Conservation (phyloP, 2,329 filamentous ascomycete genomes). For the Beauveria caledonica region DNA sequence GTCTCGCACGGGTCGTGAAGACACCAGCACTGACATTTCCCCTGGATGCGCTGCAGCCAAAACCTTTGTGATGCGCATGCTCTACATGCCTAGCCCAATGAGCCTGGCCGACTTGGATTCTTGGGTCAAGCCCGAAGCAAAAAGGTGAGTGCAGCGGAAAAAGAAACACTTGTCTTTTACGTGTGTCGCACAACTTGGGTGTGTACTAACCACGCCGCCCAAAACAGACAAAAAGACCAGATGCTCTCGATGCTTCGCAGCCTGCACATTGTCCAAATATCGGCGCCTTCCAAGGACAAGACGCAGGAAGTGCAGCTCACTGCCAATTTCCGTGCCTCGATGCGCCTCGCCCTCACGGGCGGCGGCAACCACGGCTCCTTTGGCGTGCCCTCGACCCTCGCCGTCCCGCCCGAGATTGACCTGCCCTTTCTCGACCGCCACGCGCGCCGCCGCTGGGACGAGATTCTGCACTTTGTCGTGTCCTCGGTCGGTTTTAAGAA, state of each 20-base stretch:
- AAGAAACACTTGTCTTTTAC: no score
- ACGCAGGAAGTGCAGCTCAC: conserved; percentile 69
- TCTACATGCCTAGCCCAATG: conserved; percentile 81
- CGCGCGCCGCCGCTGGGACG: conserved; percentile 86
- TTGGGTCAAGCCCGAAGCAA: conserved; percentile 66
- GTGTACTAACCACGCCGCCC: neutral
- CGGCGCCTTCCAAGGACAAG: conserved; percentile 49
- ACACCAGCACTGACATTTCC: neutral
- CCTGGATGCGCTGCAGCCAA: conserved; percentile 54
- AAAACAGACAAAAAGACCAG: conserved; percentile 65
- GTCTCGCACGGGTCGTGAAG: neutral
- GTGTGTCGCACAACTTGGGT: neutral
- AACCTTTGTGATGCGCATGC: conserved; percentile 87
- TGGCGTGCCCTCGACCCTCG: conserved; percentile 68
- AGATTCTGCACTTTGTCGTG: conserved; percentile 92
- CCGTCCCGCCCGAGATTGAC: conserved; percentile 55
- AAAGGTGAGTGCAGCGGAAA: conserved; percentile 20
- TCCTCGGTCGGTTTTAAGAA: conserved; percentile 55
- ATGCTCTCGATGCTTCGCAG: conserved; percentile 72
- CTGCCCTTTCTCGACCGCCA: conserved; percentile 73
- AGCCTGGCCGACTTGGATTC: conserved; percentile 71
- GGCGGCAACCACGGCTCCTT: conserved; percentile 82
- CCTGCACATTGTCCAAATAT: conserved; percentile 76
- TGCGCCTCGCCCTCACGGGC: conserved; percentile 81
- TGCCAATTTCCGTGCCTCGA: conserved; percentile 71